Base-by-base conservation (phyloP, 2,329 filamentous ascomycete genomes). In the Drechslerella stenobrocha region DNA sequence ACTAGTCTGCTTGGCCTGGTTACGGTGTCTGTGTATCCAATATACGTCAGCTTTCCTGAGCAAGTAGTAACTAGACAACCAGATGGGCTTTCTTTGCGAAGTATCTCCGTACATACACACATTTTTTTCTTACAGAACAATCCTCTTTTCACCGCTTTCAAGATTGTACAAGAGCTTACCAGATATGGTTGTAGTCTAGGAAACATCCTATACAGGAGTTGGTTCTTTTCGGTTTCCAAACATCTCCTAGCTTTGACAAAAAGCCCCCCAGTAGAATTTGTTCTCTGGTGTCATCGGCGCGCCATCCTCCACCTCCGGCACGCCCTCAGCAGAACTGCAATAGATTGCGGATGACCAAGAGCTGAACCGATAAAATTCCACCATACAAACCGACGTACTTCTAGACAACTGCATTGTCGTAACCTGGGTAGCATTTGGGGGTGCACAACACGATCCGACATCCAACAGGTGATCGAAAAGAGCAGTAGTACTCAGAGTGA, bases 301-400 rank as follows among this genome's bases (percentile, higher is more conserved):
- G 59, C 53, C 53, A 51, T 67, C 63, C 53, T 52, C 53, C 59
- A 53, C 48, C 42, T 67, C 51, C 52, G 20, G 46, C 23, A 48
- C 44, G 30, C 63, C 63, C 35, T 35, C 50, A 30, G 11, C 11
- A 51, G 24, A 40, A n/a, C 24, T 56, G 44, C 55, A 9, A 50
- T 6, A 32, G 13, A 26, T 15, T 22, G 28, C 24, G 35, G 44
- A 52, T 51, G 42, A 45, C 52, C 26, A 59, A 65, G 24, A 45
- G 30, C 46, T 45, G 35, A 46, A 37, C 34, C 53, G 34, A 52
- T 26, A 59, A 13, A 7, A 52, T 32, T 18, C 13, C 20, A 26
- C 9, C n/a, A n/a, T n/a, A n/a, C n/a, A n/a, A n/a, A n/a, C n/a
- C n/a, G n/a, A n/a, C n/a, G n/a, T n/a, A n/a, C 44, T 23, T 47